A percentile compares a stretch with the other conserved stretches of the same genome.
These are phyloP conservation scores for Parietaria judaica DNA, from an alignment of 306 rosid genomes.

Conservation along the genomic window DNA sequence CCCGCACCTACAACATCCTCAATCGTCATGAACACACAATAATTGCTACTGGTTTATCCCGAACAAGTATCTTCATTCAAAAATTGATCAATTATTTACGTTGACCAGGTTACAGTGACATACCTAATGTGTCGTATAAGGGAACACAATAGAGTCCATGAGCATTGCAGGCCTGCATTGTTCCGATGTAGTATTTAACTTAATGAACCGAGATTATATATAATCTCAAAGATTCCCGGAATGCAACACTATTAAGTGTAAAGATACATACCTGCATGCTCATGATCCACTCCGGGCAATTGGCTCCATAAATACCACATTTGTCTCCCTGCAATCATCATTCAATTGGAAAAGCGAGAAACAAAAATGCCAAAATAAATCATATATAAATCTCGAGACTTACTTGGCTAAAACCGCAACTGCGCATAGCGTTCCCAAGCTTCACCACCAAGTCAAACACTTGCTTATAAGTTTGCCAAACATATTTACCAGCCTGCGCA, in stretches of 20 bases:
- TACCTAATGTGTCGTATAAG: conserved; percentile 88
- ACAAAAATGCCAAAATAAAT: neutral
- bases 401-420: conserved; percentile 59
- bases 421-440: conserved; percentile 73
- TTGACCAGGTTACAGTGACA: conserved; percentile 17
- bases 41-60: neutral
- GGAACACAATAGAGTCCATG: conserved; percentile 94
- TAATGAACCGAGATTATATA: conserved; percentile 2
- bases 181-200: conserved; percentile 22
- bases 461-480: conserved; percentile 70
- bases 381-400: conserved; percentile 15
- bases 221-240: too few relatives aligned
- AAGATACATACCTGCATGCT: conserved; percentile 92
- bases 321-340: conserved; percentile 52
- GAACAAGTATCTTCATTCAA: neutral
- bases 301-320: conserved; percentile 89
- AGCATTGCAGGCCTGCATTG: conserved; percentile 91
- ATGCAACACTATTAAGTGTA: neutral
- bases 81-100: neutral
- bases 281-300: conserved; percentile 77
- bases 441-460: conserved; percentile 65
- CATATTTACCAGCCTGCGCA: conserved; percentile 61
- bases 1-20: conserved; percentile 59
- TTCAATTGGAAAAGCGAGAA: too few relatives aligned
- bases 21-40: conserved; percentile 19